Evolutionary conservation across 108 stramenopile genomes (phyloP).

Genomic region (Pelagomonas calceolata): DNA sequence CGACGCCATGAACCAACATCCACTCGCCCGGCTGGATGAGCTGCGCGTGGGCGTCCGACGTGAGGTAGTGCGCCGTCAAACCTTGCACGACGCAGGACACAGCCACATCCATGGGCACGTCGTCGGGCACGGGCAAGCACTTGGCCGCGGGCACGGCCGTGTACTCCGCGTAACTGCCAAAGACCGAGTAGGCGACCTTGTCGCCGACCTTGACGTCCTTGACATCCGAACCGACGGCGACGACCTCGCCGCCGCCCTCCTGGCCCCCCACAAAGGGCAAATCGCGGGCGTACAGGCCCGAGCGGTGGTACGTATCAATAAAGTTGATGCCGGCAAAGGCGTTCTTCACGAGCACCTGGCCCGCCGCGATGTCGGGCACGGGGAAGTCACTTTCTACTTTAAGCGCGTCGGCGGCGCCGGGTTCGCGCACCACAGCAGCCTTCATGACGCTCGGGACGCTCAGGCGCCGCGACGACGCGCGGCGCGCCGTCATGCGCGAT

Average conservation of each 20-base stretch:
- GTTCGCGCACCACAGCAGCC: slow-evolving; percentile 54
- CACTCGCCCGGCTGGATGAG: slow-evolving; percentile 60
- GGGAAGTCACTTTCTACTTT: slow-evolving; percentile 42
- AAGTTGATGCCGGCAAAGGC: slow-evolving; percentile 62
- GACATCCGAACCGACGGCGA: slow-evolving; percentile 36
- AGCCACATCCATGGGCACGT: slow-evolving; percentile 38
- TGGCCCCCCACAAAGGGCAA: slow-evolving; percentile 55
- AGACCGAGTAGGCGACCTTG: slow-evolving; percentile 54
- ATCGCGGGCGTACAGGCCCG: slow-evolving; percentile 51
- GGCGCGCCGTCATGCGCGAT: too few relatives aligned
- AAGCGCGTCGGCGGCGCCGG: slow-evolving; percentile 51
- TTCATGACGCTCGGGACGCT: neutral
- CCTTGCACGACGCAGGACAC: slow-evolving; percentile 59
- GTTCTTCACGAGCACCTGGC: slow-evolving; percentile 56
- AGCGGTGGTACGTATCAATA: slow-evolving; percentile 64
- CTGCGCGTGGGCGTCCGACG: slow-evolving; percentile 51
- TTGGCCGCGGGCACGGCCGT: slow-evolving; percentile 53
- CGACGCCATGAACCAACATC: slow-evolving; percentile 64
- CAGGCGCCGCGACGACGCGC: too few relatives aligned
- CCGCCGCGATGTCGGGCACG: slow-evolving; percentile 31
- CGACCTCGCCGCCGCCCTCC: slow-evolving; percentile 60
- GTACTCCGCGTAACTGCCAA: slow-evolving; percentile 62
- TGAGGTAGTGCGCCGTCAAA: slow-evolving; percentile 68
- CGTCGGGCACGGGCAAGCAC: slow-evolving; percentile 51
- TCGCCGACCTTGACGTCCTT: slow-evolving; percentile 49